phyloP scores from a whole-genome alignment of 805 yeast genomes.

The Kuraishia piskuri region DNA sequence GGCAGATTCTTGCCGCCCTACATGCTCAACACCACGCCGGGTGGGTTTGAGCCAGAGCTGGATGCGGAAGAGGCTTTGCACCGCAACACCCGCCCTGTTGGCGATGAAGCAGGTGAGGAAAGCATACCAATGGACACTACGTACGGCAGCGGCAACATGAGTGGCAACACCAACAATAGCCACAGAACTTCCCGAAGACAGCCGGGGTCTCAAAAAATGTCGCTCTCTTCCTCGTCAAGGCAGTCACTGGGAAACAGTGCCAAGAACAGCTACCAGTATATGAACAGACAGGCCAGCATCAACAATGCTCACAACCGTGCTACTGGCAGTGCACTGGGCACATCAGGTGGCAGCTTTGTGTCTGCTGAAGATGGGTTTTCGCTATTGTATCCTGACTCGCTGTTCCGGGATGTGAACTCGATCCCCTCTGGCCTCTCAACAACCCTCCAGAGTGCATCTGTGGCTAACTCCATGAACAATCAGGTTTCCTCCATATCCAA shows the following conservation, averaged over 20 bases:
- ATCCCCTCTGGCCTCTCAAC: slow-evolving; percentile 5
- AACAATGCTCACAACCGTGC: slow-evolving; percentile 1
- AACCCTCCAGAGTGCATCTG: slow-evolving; percentile 2
- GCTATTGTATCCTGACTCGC: background rate
- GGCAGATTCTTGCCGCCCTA: slow-evolving; percentile 81
- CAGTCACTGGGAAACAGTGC: background rate
- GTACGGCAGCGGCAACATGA: too few relatives aligned
- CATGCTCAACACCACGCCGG: slow-evolving; percentile 37
- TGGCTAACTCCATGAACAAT: slow-evolving; percentile 2
- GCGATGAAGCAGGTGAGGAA: background rate
- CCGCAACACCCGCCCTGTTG: background rate
- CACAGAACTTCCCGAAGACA: background rate
- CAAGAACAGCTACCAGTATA: background rate
- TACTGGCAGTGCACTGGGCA: background rate
- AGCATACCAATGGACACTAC: background rate
- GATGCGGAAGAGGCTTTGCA: background rate
- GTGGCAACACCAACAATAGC: too few relatives aligned
- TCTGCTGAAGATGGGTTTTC: background rate
- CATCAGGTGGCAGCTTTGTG: background rate
- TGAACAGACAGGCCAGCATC: background rate
- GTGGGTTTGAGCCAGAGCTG: background rate
- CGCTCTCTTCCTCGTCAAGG: background rate
- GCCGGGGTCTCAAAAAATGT: background rate
- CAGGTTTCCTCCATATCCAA: slow-evolving; percentile 2
- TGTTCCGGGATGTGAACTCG: slow-evolving; percentile 2